phyloP scores from a whole-genome alignment of 257 asterid species.

The Solanum virginianum region DNA sequence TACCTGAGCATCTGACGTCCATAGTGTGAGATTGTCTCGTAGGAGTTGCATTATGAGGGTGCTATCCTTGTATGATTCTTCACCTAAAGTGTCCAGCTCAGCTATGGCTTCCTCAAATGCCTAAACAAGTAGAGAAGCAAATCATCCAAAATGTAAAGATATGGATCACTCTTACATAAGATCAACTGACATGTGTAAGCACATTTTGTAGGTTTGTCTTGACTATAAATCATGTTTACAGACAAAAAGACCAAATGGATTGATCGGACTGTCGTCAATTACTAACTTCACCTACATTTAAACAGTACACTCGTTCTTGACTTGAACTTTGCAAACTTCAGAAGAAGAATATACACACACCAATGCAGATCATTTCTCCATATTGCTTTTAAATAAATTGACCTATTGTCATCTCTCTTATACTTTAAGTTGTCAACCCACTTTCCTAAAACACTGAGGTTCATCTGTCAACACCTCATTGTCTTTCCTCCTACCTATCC shows the following conservation, averaged over 20 bases:
- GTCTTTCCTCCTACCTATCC: not conserved
- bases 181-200: not conserved
- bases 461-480: not conserved
- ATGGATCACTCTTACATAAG: not conserved
- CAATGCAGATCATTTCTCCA: not conserved
- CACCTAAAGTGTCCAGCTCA: constrained; percentile 45
- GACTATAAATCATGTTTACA: not conserved
- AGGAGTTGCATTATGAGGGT: constrained; percentile 46
- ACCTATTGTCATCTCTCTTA: not conserved
- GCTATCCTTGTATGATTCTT: constrained; percentile 48
- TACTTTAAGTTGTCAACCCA: not conserved
- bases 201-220: not conserved
- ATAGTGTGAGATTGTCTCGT: constrained; percentile 42
- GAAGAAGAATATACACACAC: not conserved
- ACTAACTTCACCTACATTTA: not conserved
- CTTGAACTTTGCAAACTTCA: not conserved
- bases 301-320: not conserved
- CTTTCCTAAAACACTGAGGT: not conserved
- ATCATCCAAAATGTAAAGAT: not conserved
- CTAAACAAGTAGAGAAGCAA: constrained; percentile 1
- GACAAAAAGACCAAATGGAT: not conserved
- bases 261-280: not conserved
- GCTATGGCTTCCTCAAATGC: constrained; percentile 51
- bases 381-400: not conserved
- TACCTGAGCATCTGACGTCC: constrained; percentile 52